Percentiles rank a stretch among this genome's conserved stretches.
Evolutionary conservation across 148 eudicot species (phyloP).

Genomic region (Suaeda aralocaspica): DNA sequence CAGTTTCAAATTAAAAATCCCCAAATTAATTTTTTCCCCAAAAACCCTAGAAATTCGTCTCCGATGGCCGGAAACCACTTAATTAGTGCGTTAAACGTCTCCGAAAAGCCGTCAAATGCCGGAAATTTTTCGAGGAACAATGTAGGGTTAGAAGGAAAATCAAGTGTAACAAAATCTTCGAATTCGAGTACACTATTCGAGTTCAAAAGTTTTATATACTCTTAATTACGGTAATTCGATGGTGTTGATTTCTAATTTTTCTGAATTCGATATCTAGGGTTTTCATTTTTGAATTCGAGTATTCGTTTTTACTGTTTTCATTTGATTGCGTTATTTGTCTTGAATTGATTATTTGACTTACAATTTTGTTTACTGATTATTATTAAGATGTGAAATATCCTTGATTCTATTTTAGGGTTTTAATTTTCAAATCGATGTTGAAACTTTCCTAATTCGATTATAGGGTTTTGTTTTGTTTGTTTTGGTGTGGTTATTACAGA

Average conservation of each 20-base stretch:
- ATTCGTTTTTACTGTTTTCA: too few species aligned
- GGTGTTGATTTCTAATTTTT: not conserved
- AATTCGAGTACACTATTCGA: conserved; percentile 55
- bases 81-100: conserved; percentile 77
- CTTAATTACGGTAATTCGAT: conserved; percentile 63
- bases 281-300: too few species aligned
- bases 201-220: conserved; percentile 68
- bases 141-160: conserved; percentile 65
- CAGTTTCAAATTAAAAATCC: not conserved
- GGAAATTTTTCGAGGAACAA: conserved; percentile 58
- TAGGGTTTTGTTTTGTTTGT: too few species aligned
- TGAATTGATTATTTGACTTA: too few species aligned
- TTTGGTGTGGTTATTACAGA: too few species aligned
- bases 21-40: not conserved
- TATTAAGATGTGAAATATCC: too few species aligned
- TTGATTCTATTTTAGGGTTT: too few species aligned
- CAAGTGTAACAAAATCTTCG: conserved; percentile 86
- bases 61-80: conserved; percentile 43
- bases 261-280: not conserved
- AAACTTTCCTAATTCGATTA: too few species aligned
- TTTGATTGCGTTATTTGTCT: too few species aligned
- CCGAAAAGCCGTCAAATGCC: conserved; percentile 93
- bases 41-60: conserved; percentile 29
- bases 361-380: too few species aligned
- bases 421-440: too few species aligned